Conservation (phyloP, 2,329 filamentous ascomycete species). For the Ophiosphaerella narmari region DNA sequence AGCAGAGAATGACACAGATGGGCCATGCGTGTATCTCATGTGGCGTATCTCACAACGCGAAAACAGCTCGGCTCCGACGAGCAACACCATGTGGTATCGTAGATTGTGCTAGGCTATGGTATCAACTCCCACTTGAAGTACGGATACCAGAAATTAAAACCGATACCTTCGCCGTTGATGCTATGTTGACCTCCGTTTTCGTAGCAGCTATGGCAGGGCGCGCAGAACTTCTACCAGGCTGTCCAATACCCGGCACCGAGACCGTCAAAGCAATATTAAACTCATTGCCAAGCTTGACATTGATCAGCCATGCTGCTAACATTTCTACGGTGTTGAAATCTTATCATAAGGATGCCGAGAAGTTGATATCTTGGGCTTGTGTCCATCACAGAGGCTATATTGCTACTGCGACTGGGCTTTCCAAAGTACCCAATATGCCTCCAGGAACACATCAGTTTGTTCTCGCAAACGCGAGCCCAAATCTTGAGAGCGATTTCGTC, state of each 20-base stretch:
- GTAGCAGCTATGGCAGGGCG: slow-evolving; percentile 24
- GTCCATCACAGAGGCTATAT: slow-evolving; percentile 37
- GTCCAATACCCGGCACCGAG: slow-evolving; percentile 22
- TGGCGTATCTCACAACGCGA: slow-evolving; percentile 18
- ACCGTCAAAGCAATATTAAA: slow-evolving; percentile 27
- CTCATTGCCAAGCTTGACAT: slow-evolving; percentile 26
- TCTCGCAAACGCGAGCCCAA: slow-evolving; percentile 34
- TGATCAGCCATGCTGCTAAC: slow-evolving; percentile 21
- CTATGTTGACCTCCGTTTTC: slow-evolving; percentile 34
- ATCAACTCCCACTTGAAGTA: slow-evolving; percentile 29
- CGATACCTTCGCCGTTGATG: slow-evolving; percentile 36
- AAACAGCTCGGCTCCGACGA: slow-evolving; percentile 22
- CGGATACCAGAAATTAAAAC: slow-evolving; percentile 37
- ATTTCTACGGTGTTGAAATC: slow-evolving; percentile 17
- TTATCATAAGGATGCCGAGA: slow-evolving; percentile 27
- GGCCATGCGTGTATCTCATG: slow-evolving; percentile 32
- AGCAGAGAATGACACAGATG: slow-evolving; percentile 11
- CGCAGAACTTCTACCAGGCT: slow-evolving; percentile 32
- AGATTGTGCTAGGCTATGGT: slow-evolving; percentile 30
- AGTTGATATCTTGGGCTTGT: slow-evolving; percentile 37
- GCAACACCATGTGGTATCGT: slow-evolving; percentile 24
- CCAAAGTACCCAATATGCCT: slow-evolving; percentile 34
- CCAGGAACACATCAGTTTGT: slow-evolving; percentile 39
- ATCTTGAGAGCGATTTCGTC: slow-evolving; percentile 27
- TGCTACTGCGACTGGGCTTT: slow-evolving; percentile 27